A percentile compares a stretch with the other conserved stretches of the same genome.
phyloP scores from a whole-genome alignment of 306 rosid genomes.

The Vigna reflexopilosa region DNA sequence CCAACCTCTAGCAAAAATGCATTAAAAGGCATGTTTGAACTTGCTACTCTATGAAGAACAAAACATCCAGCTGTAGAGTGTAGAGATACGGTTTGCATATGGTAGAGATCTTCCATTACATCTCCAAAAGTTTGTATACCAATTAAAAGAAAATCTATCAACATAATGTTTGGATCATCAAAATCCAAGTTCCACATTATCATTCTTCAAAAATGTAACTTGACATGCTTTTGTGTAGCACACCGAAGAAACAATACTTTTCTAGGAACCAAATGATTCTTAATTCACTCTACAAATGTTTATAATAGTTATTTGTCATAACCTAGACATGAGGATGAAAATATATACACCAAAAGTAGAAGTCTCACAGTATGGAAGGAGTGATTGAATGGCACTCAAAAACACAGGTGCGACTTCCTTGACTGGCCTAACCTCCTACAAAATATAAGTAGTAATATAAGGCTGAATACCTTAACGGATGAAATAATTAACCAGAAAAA shows the following conservation, averaged over 20 bases:
- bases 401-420: constrained; percentile 90
- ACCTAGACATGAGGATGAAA: constrained; percentile 26
- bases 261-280: constrained; percentile 25
- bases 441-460: constrained; percentile 36
- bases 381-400: constrained; percentile 83
- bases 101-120: background rate
- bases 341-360: constrained; percentile 32
- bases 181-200: constrained; percentile 11
- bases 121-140: background rate
- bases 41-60: background rate
- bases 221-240: background rate
- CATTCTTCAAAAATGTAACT: constrained; percentile 26
- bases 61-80: background rate
- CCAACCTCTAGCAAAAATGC: constrained; percentile 1
- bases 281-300: constrained; percentile 9
- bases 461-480: constrained; percentile 19
- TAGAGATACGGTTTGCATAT: background rate
- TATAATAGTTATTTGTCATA: background rate
- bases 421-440: constrained; percentile 88
- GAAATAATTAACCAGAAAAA: constrained; percentile 26
- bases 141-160: constrained; percentile 19
- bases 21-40: background rate
- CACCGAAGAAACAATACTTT: constrained; percentile 8
- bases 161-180: background rate
- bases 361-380: constrained; percentile 93